phyloP scores from a whole-genome alignment of 352 stramenopile species.

The Pythium myriotylum region DNA sequence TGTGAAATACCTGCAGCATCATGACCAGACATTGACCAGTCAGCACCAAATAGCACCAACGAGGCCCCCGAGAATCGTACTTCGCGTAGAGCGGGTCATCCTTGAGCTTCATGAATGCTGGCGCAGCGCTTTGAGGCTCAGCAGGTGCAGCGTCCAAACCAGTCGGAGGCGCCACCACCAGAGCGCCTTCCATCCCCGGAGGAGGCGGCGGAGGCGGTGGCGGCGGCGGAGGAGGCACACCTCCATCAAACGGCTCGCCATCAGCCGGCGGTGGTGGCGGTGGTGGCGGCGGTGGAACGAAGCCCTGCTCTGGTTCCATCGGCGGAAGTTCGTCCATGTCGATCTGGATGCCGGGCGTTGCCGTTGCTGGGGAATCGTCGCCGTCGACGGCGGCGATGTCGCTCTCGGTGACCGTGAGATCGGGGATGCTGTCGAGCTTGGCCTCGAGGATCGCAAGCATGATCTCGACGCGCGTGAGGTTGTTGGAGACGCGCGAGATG shows the following conservation, averaged over 20 bases:
- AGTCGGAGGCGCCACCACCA: slow-evolving; percentile 36
- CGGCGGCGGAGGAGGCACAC: slow-evolving; percentile 25
- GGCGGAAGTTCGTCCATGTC: slow-evolving; percentile 65
- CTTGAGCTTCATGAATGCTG: slow-evolving; percentile 77
- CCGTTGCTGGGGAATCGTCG: slow-evolving; percentile 31
- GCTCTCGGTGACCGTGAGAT: slow-evolving; percentile 68
- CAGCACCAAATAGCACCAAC: neutral
- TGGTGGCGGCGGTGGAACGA: slow-evolving; percentile 32
- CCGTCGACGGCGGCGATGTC: slow-evolving; percentile 48
- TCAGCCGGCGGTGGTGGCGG: slow-evolving; percentile 32
- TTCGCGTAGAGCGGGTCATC: slow-evolving; percentile 81
- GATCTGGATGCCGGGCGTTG: slow-evolving; percentile 48
- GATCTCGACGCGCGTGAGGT: slow-evolving; percentile 84
- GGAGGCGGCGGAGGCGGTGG: slow-evolving; percentile 51
- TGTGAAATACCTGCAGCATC: slow-evolving; percentile 64
- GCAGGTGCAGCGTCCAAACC: slow-evolving; percentile 35
- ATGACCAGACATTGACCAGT: neutral
- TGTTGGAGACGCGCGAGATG: slow-evolving; percentile 66
- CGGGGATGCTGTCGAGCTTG: slow-evolving; percentile 84
- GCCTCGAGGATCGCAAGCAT: slow-evolving; percentile 82
- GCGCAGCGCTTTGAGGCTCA: slow-evolving; percentile 25
- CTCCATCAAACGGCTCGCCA: slow-evolving; percentile 21
- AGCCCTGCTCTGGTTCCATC: slow-evolving; percentile 33
- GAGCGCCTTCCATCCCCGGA: slow-evolving; percentile 24
- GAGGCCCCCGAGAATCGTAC: slow-evolving; percentile 25